Base-by-base conservation (phyloP, 257 asterid species). In the Vinca minor region DNA sequence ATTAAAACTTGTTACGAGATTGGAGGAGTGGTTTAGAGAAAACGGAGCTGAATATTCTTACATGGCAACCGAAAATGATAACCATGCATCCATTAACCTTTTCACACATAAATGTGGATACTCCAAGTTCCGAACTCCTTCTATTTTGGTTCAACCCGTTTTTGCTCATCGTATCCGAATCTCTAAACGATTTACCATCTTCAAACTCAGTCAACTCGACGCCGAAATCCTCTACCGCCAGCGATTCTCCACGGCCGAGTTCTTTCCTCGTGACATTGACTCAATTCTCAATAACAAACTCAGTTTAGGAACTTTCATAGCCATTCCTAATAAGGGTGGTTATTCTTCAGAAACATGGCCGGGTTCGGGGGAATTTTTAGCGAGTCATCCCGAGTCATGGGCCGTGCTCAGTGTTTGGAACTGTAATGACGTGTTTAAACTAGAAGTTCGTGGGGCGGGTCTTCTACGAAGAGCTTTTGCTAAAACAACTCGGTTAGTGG, bases 31-130 rank as follows among this genome's bases (percentile, higher is more conserved):
- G 98, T 88, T 91, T 38, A 67, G 62, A 28, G 83, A 82, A 58
- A 88, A 84, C 65, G 96, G 94, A 4, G 95, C 91, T 7, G 91
- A 86, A 61, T 88, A 91, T 79, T 81, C 95, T 0, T 91, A 88
- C 72, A 88, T 91, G 83, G 96, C 98, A 1, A 86, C 96, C 0
- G 98, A 91, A 72, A 88, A 71, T n/a, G 98, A 91, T 82, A 91
- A 91, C 69, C 62, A 74, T n/a, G 89, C 96, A 4, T 88, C 98
- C 11, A 79, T 91, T 0, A 47, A 79, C 0, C 89, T 91, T 64
- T 91, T 91, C 79, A 91, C 89, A 0, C 66, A 75, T 3, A 91
- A 84, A 81, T 88, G 96, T 64, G 94, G 89, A 23, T 87, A 87
- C 64, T 71, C 89, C 17, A 83, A 80, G 56, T 91, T 91, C 81